Conservation (phyloP, 2,329 filamentous ascomycete genomes). For the Xylariaceae sp. region DNA sequence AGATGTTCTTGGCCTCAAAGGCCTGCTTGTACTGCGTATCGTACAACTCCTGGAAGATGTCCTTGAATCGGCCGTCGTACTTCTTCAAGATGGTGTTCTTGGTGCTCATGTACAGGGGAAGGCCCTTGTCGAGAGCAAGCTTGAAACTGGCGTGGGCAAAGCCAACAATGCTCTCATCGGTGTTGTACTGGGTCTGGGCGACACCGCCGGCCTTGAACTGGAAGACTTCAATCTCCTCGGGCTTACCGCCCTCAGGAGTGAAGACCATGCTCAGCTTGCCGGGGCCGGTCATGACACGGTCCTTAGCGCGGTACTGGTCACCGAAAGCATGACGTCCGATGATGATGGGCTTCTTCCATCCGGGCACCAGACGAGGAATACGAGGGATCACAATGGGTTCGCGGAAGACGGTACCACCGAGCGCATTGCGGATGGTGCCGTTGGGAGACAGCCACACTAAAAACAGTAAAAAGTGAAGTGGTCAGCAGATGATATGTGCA, state of each 20-base stretch:
- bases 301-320: conserved; percentile 97
- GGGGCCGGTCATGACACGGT: conserved; percentile 73
- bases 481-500: conserved; percentile 15
- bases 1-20: conserved; percentile 89
- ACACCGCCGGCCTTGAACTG: conserved; percentile 83
- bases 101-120: conserved; percentile 99
- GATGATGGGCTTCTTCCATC: conserved; percentile 99
- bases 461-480: conserved; percentile 2
- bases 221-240: conserved; percentile 83
- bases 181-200: conserved; percentile 97
- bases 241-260: conserved; percentile 76
- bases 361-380: conserved; percentile 87
- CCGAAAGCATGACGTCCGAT: conserved; percentile 98
- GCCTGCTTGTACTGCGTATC: conserved; percentile 78
- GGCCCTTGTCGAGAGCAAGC: conserved; percentile 77
- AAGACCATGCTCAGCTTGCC: conserved; percentile 94
- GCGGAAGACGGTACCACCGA: conserved; percentile 95
- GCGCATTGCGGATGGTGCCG: conserved; percentile 71
- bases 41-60: conserved; percentile 98
- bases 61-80: conserved; percentile 98
- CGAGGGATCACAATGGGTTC: conserved; percentile 95
- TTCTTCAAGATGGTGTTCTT: conserved; percentile 99
- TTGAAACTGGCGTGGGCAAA: conserved; percentile 98
- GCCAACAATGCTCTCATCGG: conserved; percentile 86
- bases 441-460: conserved; percentile 97